phyloP scores from a whole-genome alignment of 352 stramenopile genomes.

The Peronospora farinosa region DNA sequence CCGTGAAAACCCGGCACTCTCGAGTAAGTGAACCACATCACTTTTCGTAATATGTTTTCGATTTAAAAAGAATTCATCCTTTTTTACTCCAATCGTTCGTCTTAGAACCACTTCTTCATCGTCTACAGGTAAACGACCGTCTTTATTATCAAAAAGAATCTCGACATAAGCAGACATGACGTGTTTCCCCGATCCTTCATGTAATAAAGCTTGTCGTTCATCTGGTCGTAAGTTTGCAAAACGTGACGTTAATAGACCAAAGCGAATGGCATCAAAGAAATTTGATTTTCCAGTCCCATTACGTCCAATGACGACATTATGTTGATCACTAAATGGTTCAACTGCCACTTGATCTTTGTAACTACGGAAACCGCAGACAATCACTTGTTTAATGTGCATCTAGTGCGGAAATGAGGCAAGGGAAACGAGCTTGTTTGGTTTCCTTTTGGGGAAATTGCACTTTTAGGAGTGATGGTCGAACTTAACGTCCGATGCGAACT shows the following conservation, averaged over 20 bases:
- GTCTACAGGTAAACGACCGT: slow-evolving; percentile 91
- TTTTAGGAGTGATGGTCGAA: not conserved
- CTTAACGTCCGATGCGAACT: not conserved
- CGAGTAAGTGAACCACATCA: slow-evolving; percentile 96
- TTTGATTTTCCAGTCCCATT: slow-evolving; percentile 98
- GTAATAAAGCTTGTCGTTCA: slow-evolving; percentile 90
- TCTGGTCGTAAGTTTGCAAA: slow-evolving; percentile 91
- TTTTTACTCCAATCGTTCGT: slow-evolving; percentile 98
- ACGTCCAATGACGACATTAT: slow-evolving; percentile 97
- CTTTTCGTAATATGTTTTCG: slow-evolving; percentile 96
- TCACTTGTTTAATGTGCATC: slow-evolving; percentile 97
- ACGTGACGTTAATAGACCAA: slow-evolving; percentile 91
- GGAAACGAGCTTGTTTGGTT: slow-evolving; percentile 4
- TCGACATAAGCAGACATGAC: slow-evolving; percentile 98
- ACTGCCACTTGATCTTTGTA: slow-evolving; percentile 90
- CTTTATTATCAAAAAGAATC: slow-evolving; percentile 99
- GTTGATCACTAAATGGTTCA: slow-evolving; percentile 89
- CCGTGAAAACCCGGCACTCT: slow-evolving; percentile 98
- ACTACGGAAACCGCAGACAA: slow-evolving; percentile 92
- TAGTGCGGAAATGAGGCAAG: not conserved
- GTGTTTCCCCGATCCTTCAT: slow-evolving; percentile 91
- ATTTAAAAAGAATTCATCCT: slow-evolving; percentile 99
- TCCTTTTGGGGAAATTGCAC: not conserved
- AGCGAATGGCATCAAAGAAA: slow-evolving; percentile 99
- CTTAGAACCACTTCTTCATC: slow-evolving; percentile 92